Base-by-base conservation (phyloP, 371 early-diverging fungal genomes). In the Syncephalastrum monosporum region DNA sequence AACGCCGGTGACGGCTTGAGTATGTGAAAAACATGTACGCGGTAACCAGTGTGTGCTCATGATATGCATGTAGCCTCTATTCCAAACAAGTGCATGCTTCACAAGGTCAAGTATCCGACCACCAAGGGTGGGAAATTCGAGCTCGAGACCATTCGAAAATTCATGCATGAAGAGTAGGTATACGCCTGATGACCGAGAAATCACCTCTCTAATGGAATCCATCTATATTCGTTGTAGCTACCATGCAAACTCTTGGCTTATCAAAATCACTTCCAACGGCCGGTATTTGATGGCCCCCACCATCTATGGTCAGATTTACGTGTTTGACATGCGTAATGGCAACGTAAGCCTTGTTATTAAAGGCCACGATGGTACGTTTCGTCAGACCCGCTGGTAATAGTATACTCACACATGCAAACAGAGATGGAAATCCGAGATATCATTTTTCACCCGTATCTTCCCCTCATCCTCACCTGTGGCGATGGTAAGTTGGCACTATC, bases 341-440 rank as follows among this genome's bases (percentile, higher is more conserved):
- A 69, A 90, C 46, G 82, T 91, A 5, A 80, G 87, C 8, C 89
- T 81, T 3, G 75, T 93, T 7, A 70, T 94, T 59, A 84, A 88
- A 54, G 88, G 86, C 29, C 93, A 92, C 59, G 86, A 92, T 56
- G 91, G 91, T 84, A 75, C 46, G n/a, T 21, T 21, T n/a, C 3
- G 1, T 51, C 7, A 33, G 33, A 52, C 16, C 16, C 15, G 17
- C 4, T 52, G 19, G 19, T 14, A 0, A 5, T 15, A 29, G 5
- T 13, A 10, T 33, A 33, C 38, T 33, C 38, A 33, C 12, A 33
- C 4, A 33, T 33, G 10, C 48, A 13, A 13, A 19, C 69, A 81
- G 91, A 89, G 24, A 81, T 93, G 27, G 96, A 95, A 65, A 87
- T 95, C 6, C 87, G 96, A 24, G 95, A 95, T 74, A 87, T 92